Evolutionary conservation across 768 basidiomycete species (phyloP).

Genomic region (Amanita rimosa): DNA sequence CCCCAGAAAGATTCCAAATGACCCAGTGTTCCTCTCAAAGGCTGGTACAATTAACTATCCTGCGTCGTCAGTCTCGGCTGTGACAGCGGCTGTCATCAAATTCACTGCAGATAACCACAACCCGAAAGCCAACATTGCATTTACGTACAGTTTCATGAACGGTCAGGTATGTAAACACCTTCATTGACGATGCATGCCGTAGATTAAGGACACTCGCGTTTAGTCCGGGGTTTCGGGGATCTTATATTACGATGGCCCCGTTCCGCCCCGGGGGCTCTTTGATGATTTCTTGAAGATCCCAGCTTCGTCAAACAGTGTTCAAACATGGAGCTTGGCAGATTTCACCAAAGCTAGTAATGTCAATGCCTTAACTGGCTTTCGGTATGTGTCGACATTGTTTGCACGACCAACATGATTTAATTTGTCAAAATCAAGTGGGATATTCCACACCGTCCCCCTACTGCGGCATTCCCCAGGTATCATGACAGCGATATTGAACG

Average conservation of each 20-base stretch:
- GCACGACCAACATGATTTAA: neutral
- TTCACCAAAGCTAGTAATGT: constrained; percentile 19
- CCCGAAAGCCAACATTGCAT: constrained; percentile 36
- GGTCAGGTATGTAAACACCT: constrained; percentile 17
- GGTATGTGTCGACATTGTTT: constrained; percentile 7
- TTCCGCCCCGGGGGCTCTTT: neutral
- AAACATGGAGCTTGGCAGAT: constrained; percentile 21
- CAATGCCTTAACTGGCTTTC: constrained; percentile 14
- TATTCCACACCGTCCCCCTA: constrained; percentile 25
- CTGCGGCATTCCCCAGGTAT: constrained; percentile 17
- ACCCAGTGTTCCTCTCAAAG: constrained; percentile 15
- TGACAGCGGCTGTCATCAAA: constrained; percentile 25
- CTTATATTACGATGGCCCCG: constrained; percentile 44
- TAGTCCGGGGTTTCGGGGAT: constrained; percentile 13
- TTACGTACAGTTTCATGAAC: constrained; percentile 29
- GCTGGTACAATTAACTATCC: constrained; percentile 33
- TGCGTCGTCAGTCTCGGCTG: constrained; percentile 12
- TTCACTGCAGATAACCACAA: constrained; percentile 15
- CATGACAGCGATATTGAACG: constrained; percentile 22
- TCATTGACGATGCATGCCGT: no score
- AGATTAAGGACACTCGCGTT: no score
- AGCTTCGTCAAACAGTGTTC: constrained; percentile 16
- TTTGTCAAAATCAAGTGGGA: constrained; percentile 7
- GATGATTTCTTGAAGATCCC: constrained; percentile 16
- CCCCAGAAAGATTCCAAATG: neutral